A percentile compares a stretch with the other conserved stretches of the same genome.
phyloP scores from a whole-genome alignment of 2,329 filamentous ascomycete species.

The Colletotrichum endophyticum region DNA sequence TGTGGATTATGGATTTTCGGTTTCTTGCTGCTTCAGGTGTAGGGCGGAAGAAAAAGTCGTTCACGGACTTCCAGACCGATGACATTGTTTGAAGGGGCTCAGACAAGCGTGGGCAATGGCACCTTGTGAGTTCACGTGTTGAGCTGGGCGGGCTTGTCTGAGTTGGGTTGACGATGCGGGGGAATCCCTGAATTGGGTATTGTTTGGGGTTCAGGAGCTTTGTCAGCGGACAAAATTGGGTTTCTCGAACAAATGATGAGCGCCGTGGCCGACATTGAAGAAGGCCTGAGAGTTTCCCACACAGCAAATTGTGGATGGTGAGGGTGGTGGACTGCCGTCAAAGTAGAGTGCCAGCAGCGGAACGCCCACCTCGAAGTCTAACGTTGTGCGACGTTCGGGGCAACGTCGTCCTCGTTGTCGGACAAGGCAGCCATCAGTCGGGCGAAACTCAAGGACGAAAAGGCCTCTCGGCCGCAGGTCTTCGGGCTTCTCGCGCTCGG shows the following conservation, averaged over 20 bases:
- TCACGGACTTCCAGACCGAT: background rate
- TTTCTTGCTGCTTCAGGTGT: background rate
- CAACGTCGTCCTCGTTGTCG: background rate
- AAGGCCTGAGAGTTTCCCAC: background rate
- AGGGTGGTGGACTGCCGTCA: background rate
- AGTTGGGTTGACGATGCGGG: constrained; percentile 5
- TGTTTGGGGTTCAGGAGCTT: background rate
- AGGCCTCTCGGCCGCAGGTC: background rate
- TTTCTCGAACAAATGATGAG: background rate
- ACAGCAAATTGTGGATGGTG: background rate
- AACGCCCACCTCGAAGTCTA: background rate
- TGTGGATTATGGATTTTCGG: background rate
- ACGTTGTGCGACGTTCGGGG: background rate
- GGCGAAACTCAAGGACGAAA: background rate
- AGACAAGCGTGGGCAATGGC: background rate
- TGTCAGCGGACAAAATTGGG: constrained; percentile 6
- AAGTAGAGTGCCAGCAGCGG: background rate
- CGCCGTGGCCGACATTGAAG: background rate
- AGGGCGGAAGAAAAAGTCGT: background rate
- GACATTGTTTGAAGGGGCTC: constrained; percentile 8
- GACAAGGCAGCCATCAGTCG: background rate
- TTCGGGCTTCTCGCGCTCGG: background rate
- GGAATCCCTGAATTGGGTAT: background rate
- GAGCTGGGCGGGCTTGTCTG: constrained; percentile 1
- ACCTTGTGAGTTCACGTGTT: constrained; percentile 12